A percentile compares a stretch with the other conserved stretches of the same genome.
phyloP scores from a whole-genome alignment of 2,329 filamentous ascomycete genomes.

The Rhytidhysteron rufulum region DNA sequence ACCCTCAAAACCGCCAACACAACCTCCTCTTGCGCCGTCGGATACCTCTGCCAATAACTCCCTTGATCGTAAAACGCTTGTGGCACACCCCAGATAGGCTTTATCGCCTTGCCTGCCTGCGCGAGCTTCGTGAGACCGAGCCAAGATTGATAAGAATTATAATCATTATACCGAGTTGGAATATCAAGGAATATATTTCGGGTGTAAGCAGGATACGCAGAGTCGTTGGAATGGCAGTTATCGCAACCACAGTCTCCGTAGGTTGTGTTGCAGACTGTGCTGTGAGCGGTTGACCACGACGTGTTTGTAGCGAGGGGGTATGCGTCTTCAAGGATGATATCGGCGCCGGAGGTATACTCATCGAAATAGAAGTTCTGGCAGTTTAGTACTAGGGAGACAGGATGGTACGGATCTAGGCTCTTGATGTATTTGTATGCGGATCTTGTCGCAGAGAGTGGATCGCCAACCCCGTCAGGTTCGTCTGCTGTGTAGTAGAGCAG shows the following conservation, averaged over 20 bases:
- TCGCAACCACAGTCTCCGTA: slow-evolving; percentile 64
- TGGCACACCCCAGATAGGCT: slow-evolving; percentile 48
- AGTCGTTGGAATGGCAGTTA: slow-evolving; percentile 47
- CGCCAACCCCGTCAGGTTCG: slow-evolving; percentile 55
- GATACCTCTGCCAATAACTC: slow-evolving; percentile 46
- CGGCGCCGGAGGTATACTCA: slow-evolving; percentile 52
- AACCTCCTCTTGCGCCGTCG: slow-evolving; percentile 43
- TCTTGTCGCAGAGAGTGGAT: slow-evolving; percentile 49
- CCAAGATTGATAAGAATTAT: slow-evolving; percentile 40
- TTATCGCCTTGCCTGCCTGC: slow-evolving; percentile 19
- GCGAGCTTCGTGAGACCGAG: slow-evolving; percentile 18
- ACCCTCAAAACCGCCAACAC: slow-evolving; percentile 47
- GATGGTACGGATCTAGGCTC: slow-evolving; percentile 58
- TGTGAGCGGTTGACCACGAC: slow-evolving; percentile 51
- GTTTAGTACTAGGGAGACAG: slow-evolving; percentile 57
- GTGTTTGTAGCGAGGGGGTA: slow-evolving; percentile 59
- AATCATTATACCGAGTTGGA: slow-evolving; percentile 40
- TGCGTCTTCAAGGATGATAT: slow-evolving; percentile 58
- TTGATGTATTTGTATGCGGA: slow-evolving; percentile 45
- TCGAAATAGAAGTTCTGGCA: slow-evolving; percentile 60
- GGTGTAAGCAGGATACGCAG: slow-evolving; percentile 9
- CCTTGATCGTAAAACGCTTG: slow-evolving; percentile 48
- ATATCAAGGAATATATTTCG: slow-evolving; percentile 48
- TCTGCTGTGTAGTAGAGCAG: slow-evolving; percentile 50
- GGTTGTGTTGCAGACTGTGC: slow-evolving; percentile 55